Conservation (phyloP, 495 filamentous ascomycete species). For the Aspergillus bridgeri region DNA sequence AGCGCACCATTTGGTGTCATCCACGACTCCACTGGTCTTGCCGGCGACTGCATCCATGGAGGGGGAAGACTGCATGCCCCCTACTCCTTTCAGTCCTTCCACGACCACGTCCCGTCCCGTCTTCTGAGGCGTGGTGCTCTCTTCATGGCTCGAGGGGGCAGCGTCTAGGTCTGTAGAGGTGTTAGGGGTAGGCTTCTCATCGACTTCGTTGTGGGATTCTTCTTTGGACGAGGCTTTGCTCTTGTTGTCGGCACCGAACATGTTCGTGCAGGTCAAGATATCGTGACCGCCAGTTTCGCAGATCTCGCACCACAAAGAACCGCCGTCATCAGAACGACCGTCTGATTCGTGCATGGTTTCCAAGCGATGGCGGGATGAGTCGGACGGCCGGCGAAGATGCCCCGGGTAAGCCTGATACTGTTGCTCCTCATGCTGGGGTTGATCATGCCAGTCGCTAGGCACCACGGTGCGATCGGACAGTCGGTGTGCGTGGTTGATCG, state of each 20-base stretch:
- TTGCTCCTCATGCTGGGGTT: conserved; percentile 30
- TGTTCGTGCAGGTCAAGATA: conserved; percentile 86
- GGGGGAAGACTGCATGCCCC: conserved; percentile 21
- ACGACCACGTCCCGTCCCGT: conserved; percentile 53
- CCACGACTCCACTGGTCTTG: conserved; percentile 74
- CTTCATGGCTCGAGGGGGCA: conserved; percentile 13
- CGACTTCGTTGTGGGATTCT: conserved; percentile 13
- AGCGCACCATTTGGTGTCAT: conserved; percentile 92
- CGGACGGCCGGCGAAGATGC: conserved; percentile 29
- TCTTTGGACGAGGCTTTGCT: conserved; percentile 12
- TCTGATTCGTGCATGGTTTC: conserved; percentile 71
- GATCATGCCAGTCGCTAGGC: conserved; percentile 43
- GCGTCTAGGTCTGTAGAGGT: conserved; percentile 15
- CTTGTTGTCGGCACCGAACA: conserved; percentile 57
- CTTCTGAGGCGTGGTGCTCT: conserved; percentile 28
- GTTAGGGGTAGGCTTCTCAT: conserved; percentile 23
- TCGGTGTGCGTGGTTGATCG: conserved; percentile 35
- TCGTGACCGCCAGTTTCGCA: conserved; percentile 93
- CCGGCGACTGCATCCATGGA: conserved; percentile 60
- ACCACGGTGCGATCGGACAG: conserved; percentile 48
- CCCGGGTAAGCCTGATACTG: conserved; percentile 25
- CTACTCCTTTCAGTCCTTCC: conserved; percentile 63
- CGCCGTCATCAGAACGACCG: conserved; percentile 66
- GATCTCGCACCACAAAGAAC: conserved; percentile 89
- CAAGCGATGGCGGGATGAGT: conserved; percentile 34